These are phyloP conservation scores for Physaria fendleri DNA, from an alignment of 345 rosid genomes.

Conservation along the genomic window DNA sequence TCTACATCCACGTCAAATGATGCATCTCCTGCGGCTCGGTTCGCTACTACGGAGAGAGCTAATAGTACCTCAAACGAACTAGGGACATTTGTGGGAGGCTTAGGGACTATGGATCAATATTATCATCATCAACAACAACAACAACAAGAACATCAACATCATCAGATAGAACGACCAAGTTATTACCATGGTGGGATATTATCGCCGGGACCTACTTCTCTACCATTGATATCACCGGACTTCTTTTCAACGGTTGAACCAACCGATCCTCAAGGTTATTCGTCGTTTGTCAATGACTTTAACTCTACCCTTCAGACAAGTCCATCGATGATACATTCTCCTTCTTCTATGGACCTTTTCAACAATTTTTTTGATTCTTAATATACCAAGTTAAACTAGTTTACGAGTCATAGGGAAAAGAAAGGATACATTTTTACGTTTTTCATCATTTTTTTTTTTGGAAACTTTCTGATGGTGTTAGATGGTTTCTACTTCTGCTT, in stretches of 20 bases:
- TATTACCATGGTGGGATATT: slow-evolving; percentile 50
- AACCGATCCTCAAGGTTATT: slow-evolving; percentile 8
- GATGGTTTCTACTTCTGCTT: slow-evolving; percentile 12
- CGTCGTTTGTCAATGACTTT: slow-evolving; percentile 39
- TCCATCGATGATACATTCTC: slow-evolving; percentile 39
- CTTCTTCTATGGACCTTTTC: slow-evolving; percentile 54
- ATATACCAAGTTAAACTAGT: slow-evolving; percentile 15
- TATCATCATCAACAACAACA: slow-evolving; percentile 6
- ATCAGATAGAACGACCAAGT: slow-evolving; percentile 35
- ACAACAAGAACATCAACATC: slow-evolving; percentile 25
- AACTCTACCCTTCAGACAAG: slow-evolving; percentile 54
- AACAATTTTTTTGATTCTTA: slow-evolving; percentile 58
- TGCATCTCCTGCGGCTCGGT: slow-evolving; percentile 78
- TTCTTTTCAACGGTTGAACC: slow-evolving; percentile 49
- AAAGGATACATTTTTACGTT: not conserved
- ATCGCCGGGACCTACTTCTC: slow-evolving; percentile 66
- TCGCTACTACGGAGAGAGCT: slow-evolving; percentile 56
- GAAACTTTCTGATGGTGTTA: not conserved
- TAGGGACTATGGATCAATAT: slow-evolving; percentile 2
- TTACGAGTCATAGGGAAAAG: not conserved
- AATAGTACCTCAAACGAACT: slow-evolving; percentile 26
- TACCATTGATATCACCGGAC: slow-evolving; percentile 52
- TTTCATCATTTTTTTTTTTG: slow-evolving; percentile 1
- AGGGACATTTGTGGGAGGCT: slow-evolving; percentile 33
- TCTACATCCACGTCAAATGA: slow-evolving; percentile 15